Base-by-base conservation (phyloP, 768 basidiomycete species). In the Sporobolomyces pararoseus region DNA sequence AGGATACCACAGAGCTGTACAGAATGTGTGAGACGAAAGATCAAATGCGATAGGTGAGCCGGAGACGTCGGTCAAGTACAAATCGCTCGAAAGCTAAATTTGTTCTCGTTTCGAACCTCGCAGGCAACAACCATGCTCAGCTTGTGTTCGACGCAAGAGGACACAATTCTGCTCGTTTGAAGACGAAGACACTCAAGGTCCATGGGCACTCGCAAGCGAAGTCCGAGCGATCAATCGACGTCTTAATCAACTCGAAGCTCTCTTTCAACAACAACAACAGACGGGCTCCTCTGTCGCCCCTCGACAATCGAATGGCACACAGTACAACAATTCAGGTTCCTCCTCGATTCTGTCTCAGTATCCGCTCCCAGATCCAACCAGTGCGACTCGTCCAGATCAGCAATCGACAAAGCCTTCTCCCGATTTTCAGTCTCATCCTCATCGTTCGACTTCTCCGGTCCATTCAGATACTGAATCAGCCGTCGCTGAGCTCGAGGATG, bases 401-500 rank as follows among this genome's bases (percentile, higher is more conserved):
- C 46, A 23, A 42, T 42, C 39, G 39, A 42, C 39, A 13, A 57
- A 63, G 49, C 23, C 46, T 13, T 47, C 46, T 47, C 46, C 46
- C 25, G 59, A 27, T 12, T 21, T n/a, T 23, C 32, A 14, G 25
- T 13, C 34, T 32, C 68, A 59, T n/a, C 31, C 21, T 44, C 42
- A 9, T 4, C 37, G 44, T 25, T 4, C 32, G 39, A 34, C 25
- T 32, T 52, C 57, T 23, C 52, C 29, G 7, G 27, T 34, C 16
- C 32, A 52, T n/a, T 67, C 63, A 4, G 73, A 74, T 6, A 74
- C 73, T 4, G 73, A 74, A 25, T 66, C 68, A 10, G 73, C 73
- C 1, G 73, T 67, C 17, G 61, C 52, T 14, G 62, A 71, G 16
- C 25, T 71, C 34, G 73, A 74, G 51, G 73, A 71, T 37, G 64